phyloP scores from a whole-genome alignment of 352 stramenopile species.

The Pythium dissotocum region DNA sequence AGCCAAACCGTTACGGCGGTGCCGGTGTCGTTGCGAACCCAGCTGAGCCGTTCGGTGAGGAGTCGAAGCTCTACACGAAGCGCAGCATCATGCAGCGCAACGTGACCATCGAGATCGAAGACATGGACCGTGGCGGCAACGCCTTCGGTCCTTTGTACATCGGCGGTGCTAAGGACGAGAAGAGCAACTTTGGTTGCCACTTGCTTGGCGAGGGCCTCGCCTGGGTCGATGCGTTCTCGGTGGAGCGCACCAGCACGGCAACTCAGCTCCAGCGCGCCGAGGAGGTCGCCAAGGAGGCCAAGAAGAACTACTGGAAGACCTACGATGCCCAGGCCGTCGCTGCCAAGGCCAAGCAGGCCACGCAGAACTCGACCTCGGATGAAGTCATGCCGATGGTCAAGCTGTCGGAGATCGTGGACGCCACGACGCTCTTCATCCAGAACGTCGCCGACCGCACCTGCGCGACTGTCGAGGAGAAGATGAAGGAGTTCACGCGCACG shows the following conservation, averaged over 20 bases:
- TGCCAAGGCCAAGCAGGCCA: conserved; percentile 44
- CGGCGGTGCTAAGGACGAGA: conserved; percentile 50
- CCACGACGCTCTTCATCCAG: conserved; percentile 94
- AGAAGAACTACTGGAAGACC: conserved; percentile 94
- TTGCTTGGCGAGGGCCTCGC: conserved; percentile 93
- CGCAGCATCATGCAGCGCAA: conserved; percentile 91
- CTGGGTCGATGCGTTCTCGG: conserved; percentile 92
- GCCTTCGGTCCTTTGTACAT: conserved; percentile 89
- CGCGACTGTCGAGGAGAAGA: conserved; percentile 91
- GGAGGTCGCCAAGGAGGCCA: conserved; percentile 88
- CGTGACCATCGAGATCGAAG: conserved; percentile 89
- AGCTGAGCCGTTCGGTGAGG: conserved; percentile 89
- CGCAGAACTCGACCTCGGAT: conserved; percentile 54
- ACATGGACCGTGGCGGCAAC: conserved; percentile 94
- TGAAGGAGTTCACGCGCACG: conserved; percentile 91
- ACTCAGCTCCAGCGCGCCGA: conserved; percentile 80
- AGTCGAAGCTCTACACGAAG: conserved; percentile 87
- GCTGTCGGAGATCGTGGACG: conserved; percentile 94
- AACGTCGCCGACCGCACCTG: conserved; percentile 87
- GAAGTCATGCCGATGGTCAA: conserved; percentile 78
- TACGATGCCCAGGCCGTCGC: conserved; percentile 67
- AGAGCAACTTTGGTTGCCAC: conserved; percentile 90
- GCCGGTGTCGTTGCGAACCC: conserved; percentile 88
- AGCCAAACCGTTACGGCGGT: conserved; percentile 80
- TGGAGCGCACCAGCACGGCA: conserved; percentile 88